Base-by-base conservation (phyloP, 208 protist genomes). In the Leishmania mexicana region DNA sequence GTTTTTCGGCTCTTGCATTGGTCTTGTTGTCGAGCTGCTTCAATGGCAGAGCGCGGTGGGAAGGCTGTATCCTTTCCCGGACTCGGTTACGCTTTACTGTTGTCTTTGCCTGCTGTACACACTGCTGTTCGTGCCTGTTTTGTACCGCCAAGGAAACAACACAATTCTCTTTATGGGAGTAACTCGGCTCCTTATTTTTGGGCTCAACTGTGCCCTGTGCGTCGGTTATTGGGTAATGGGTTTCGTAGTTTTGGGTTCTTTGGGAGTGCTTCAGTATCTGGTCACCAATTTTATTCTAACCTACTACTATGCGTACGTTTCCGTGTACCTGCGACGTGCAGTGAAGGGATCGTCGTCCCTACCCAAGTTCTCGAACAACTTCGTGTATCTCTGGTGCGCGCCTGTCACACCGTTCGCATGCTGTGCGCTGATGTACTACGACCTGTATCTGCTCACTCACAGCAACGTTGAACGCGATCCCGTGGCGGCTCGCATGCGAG, bases 201-300 rank as follows among this genome's bases (percentile, higher is more conserved):
- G 90, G 4, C 68, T 90, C n/a, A 93, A 93, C 76, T 89, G 86
- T 78, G 86, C 89, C 17, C 85, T 92, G n/a, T 92, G 88, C 76
- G 85, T 93, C 13, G 85, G 89, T 4, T 95, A 93, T 74, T 95
- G 90, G 90, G 79, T 92, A 15, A 79, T 83, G 38, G 92, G 92
- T 3, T 91, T 89, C 68, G 75, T 93, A 35, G 65, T 93, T 28
- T 75, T 94, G 1, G 90, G 92, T 65, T 89, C 85, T 10, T 54
- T 94, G 64, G 80, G 85, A 28, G 15, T 93, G n/a, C 53, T 92
- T 68, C 89, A 93, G 82, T 91, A 87, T 54, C 13, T 92, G 15
- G 54, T 79, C 57, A 92, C 87, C n/a, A 95, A 94, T 68, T 65
- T 84, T 19, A 74, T 93, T 49, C 65, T 94, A 1, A 90, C 87